A percentile compares a stretch with the other conserved stretches of the same genome.
Conservation (phyloP, 306 rosid genomes). For the Vigna nakashimae region DNA sequence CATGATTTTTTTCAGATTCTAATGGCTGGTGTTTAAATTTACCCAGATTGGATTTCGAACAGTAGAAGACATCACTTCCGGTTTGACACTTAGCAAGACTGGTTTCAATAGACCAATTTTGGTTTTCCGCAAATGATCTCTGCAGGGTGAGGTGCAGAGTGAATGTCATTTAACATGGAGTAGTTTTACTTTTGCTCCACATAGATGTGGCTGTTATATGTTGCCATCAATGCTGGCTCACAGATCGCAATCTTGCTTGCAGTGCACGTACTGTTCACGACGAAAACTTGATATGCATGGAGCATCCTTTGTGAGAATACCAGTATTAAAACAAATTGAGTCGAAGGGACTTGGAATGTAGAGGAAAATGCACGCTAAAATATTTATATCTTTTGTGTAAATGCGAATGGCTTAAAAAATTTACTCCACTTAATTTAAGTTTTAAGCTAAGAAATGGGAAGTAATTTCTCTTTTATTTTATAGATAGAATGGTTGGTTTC, state of each 20-base stretch:
- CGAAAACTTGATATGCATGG: constrained; percentile 3
- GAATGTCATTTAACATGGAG: constrained; percentile 4
- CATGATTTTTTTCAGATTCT: constrained; percentile 27
- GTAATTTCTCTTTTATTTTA: background rate
- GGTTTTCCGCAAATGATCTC: constrained; percentile 67
- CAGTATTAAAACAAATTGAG: constrained; percentile 20
- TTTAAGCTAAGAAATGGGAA: background rate
- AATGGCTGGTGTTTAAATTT: constrained; percentile 36
- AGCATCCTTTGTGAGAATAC: constrained; percentile 8
- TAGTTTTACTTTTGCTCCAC: constrained; percentile 12
- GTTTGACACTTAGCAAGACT: constrained; percentile 62
- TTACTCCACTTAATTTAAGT: background rate
- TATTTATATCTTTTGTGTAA: constrained; percentile 6
- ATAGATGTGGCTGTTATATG: constrained; percentile 9
- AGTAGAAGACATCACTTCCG: constrained; percentile 68
- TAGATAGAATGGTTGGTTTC: background rate
- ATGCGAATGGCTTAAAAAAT: background rate
- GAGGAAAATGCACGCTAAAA: constrained; percentile 19
- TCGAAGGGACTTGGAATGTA: constrained; percentile 24
- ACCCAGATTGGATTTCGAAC: constrained; percentile 81
- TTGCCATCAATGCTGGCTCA: constrained; percentile 22
- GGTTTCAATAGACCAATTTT: constrained; percentile 90
- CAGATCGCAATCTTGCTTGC: constrained; percentile 27
- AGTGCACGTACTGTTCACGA: background rate
- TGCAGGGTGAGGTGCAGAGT: constrained; percentile 24